Base-by-base conservation (phyloP, 805 yeast genomes). In the Gaillardinia entomophila region DNA sequence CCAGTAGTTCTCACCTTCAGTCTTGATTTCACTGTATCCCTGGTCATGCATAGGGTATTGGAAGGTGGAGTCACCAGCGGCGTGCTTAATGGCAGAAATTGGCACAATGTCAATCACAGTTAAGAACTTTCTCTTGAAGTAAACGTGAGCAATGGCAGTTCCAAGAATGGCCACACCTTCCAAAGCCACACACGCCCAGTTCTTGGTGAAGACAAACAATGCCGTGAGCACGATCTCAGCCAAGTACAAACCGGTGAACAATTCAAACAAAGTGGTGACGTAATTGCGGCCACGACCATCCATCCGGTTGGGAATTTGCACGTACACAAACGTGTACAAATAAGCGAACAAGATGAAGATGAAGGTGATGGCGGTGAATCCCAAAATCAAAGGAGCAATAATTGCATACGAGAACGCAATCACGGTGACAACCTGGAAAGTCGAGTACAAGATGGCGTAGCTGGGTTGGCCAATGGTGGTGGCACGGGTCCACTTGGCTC, bases 401-500 rank as follows among this genome's bases (percentile, higher is more conserved):
- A 88, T 73, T 1, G 96, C 66, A 60, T 90, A 90, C 36, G 79
- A 71, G 33, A 89, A 52, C 46, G 77, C 71, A 46, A 92, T 80
- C 23, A 84, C 79, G 7, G 79, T 75, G 62, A 88, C 66, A 40
- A 87, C 68, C 43, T 88, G 82, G 55, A 79, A 80, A 8, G 71
- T 66, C 6, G 97, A 96, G 60, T 83, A 90, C 11, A 76, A 64
- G 12, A 83, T 77, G 31, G 97, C 95, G 84, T 89, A 88, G 16
- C 75, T 71, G 27, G 89, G 83, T 26, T 73, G 68, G 10, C 77
- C 71, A 45, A 90, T 65, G 2, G 66, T 69, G 53, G 75, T 76
- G 53, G 60, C 75, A 50, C 96, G 77, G 38, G 57, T 75, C 96
- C 96, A 90, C 65, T 82, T 84, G 60, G 86, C 80, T 62, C 97